Percentiles rank a stretch among this genome's conserved stretches.
Conservation (phyloP, 228 moss, liverwort and hornwort species). For the Sphagnum fallax region DNA sequence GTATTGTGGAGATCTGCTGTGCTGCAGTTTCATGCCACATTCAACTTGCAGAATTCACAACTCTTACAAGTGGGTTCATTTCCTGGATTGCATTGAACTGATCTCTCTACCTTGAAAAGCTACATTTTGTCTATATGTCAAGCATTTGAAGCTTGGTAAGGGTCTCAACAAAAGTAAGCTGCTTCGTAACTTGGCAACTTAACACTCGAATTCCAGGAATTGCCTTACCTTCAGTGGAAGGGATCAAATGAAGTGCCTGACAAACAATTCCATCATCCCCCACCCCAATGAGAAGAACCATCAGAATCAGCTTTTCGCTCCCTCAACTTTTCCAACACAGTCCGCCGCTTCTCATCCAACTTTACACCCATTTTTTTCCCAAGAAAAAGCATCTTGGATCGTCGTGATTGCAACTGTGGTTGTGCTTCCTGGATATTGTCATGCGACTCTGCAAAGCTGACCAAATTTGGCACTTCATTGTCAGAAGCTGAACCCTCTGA, state of each 20-base stretch:
- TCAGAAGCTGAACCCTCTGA: constrained; percentile 20
- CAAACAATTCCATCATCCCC: background rate
- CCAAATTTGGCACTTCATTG: constrained; percentile 12
- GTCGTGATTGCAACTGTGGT: constrained; percentile 24
- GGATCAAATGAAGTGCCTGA: background rate
- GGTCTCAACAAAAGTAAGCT: no score
- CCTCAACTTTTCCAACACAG: constrained; percentile 57
- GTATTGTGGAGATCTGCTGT: no score
- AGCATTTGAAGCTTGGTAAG: no score
- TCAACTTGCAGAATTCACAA: no score
- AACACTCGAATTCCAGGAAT: no score
- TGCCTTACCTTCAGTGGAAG: no score
- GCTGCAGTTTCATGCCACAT: no score
- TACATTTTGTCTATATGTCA: no score
- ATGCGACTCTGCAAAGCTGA: constrained; percentile 18
- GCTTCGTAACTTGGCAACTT: no score
- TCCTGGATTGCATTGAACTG: no score
- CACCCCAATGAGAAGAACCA: constrained; percentile 21
- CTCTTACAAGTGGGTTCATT: no score
- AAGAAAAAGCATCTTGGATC: constrained; percentile 55
- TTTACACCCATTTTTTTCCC: constrained; percentile 51
- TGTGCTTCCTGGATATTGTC: constrained; percentile 18
- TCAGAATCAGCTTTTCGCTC: constrained; percentile 42
- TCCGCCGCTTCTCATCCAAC: constrained; percentile 58
- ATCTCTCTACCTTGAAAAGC: no score